Base-by-base conservation (phyloP, 371 early-diverging fungal species). In the Gilbertella persicaria region DNA sequence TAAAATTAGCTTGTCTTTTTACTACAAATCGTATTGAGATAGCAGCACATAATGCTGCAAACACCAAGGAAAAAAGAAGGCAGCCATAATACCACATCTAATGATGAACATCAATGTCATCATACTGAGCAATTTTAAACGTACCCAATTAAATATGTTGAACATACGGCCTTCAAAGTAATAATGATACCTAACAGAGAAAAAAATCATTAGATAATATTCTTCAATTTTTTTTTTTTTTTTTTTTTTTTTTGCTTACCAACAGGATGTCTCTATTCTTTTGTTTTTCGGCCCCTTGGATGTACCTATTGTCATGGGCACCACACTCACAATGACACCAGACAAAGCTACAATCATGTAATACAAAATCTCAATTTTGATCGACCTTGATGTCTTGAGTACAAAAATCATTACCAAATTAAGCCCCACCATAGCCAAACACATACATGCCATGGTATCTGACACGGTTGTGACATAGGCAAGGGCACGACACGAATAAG, bases 31-130 rank as follows among this genome's bases (percentile, higher is more conserved):
- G 7, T 13, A 73, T 57, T 8, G 65, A 53, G 8, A 73, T 33
- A 3, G 38, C 43, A 26, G 67, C 57, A 24, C 65, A 66, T 0
- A 62, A 19, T 5, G 60, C 51, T 1, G 73, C 67, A 36, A 69
- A 43, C 7, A 50, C 43, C 2, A 51, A 24, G 4, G 66, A 50
- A 30, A 69, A 53, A 14, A 69, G 23, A 2, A 73, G 14, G 55
- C 62, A 65, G 10, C 53, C 17, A 45, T 69, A 73, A 26, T 73
- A 73, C 69, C 70, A 73, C 63, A 62, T 41, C 73, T 73, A 39
- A 35, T 7, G 36, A 26, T 52, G 9, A 20, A 47, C 8, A 24
- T 19, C 19, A 29, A 23, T 23, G 9, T 23, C 16, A 36, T 29
- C 5, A n/a, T 14, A n/a, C 33, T 26, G 35, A 47, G 39, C 21